phyloP scores from a whole-genome alignment of 805 yeast genomes.

The Kluyveromyces nonfermentans region DNA sequence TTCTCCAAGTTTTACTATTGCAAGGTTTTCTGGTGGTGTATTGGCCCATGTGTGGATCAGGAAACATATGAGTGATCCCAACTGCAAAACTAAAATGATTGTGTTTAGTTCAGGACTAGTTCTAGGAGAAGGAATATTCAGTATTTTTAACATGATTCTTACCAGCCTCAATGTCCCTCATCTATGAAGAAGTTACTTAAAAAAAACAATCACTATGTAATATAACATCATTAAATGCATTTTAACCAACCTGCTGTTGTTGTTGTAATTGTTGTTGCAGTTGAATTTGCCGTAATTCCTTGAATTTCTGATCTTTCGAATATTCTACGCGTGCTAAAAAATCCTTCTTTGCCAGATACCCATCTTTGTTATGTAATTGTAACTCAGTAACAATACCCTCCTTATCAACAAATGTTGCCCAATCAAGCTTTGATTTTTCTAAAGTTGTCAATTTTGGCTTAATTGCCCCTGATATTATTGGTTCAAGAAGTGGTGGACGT shows the following conservation, averaged over 20 bases:
- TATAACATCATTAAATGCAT: not conserved
- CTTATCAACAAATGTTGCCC: constrained; percentile 90
- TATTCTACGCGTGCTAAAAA: constrained; percentile 68
- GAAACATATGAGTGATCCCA: constrained; percentile 29
- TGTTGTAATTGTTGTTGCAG: constrained; percentile 18
- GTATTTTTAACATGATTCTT: constrained; percentile 70
- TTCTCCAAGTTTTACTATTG: constrained; percentile 86
- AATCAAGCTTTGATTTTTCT: constrained; percentile 87
- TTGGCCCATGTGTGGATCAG: constrained; percentile 50
- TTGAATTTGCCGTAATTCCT: constrained; percentile 31
- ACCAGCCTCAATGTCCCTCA: constrained; percentile 63
- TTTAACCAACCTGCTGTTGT: constrained; percentile 1
- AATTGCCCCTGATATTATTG: constrained; percentile 58
- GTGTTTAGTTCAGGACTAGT: constrained; percentile 88
- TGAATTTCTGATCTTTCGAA: constrained; percentile 31
- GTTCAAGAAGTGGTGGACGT: constrained; percentile 67
- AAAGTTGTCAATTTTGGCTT: constrained; percentile 79
- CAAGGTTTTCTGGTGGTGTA: constrained; percentile 85
- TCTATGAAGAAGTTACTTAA: constrained; percentile 20
- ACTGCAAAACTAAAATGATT: constrained; percentile 62
- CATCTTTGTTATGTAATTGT: constrained; percentile 72
- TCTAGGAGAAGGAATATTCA: constrained; percentile 86
- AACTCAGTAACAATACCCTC: constrained; percentile 80
- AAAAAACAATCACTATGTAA: not conserved
- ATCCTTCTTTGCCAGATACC: constrained; percentile 85